Evolutionary conservation across 331 rosid species (phyloP).

Genomic region (Cydonia oblonga): DNA sequence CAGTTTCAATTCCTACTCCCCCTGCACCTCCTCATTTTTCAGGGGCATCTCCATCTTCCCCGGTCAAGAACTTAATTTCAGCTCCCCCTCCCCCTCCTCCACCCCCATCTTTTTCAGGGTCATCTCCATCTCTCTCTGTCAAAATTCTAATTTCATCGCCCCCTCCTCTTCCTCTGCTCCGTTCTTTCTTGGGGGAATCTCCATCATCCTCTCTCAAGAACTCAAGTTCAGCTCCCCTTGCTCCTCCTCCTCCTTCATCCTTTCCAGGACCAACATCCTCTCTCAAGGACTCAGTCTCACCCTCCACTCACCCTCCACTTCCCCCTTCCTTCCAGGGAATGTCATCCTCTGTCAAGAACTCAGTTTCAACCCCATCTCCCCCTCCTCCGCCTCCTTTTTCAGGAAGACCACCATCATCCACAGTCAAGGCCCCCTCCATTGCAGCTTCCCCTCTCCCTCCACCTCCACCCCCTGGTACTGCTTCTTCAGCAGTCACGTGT

Average conservation of each 20-base stretch:
- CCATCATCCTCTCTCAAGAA: conserved; percentile 10
- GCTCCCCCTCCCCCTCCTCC: conserved; percentile 12
- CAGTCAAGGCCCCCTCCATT: conserved; percentile 1
- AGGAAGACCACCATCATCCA: conserved; percentile 5
- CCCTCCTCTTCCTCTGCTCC: conserved; percentile 28
- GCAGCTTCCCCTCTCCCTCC: conserved; percentile 16
- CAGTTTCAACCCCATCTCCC: conserved; percentile 23
- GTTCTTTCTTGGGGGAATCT: background rate
- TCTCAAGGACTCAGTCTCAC: conserved; percentile 14
- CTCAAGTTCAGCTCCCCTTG: conserved; percentile 21
- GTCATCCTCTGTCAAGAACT: conserved; percentile 10
- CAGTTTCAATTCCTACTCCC: conserved; percentile 23
- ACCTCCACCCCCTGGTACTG: conserved; percentile 19
- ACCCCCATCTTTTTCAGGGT: background rate
- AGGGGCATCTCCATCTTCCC: conserved; percentile 21
- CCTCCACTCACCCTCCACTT: conserved; percentile 31
- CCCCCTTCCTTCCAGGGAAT: conserved; percentile 17
- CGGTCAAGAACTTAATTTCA: conserved; percentile 11
- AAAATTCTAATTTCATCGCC: conserved; percentile 19
- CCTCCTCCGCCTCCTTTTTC: conserved; percentile 27
- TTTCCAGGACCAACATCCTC: conserved; percentile 7
- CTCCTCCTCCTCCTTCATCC: conserved; percentile 31
- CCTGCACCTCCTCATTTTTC: conserved; percentile 14
- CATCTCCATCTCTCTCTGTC: background rate
- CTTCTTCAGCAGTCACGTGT: conserved; percentile 10